Evolutionary conservation across 2,329 filamentous ascomycete species (phyloP), one percentile per base, ranked within the genome.

Genomic region (Stromatinia cepivora): DNA sequence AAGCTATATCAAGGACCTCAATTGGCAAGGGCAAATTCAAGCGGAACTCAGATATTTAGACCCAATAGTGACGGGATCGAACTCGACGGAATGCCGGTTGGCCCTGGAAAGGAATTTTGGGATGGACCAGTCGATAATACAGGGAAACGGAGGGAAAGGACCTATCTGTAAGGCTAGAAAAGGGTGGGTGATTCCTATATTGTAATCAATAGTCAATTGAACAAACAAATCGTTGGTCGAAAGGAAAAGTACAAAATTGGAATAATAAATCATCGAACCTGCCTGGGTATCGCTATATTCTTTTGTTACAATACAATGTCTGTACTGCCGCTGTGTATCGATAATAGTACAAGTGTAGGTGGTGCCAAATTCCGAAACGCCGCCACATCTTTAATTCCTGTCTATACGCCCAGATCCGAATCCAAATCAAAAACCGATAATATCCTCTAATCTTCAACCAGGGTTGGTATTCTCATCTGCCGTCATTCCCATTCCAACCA

Each of bases 401-500:
- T 65, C 67, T 67, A 67, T 73, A 58, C 72, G 72, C 73, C 71
- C 48, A 45, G 67, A 61, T 70, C 15, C 46, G 36, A 22, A 69
- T 53, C 36, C 59, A 65, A 65, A 56, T 34, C 22, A 64, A 34
- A 64, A 52, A 28, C n/a, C 46, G 31, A 39, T 48, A 56, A 22
- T 31, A 63, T 69, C 13, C 34, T 42, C 17, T 62, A 11, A 45
- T 66, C 39, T 71, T 69, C 54, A 70, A 70, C 58, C 64, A 45
- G 63, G 34, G 52, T 69, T 54, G 25, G 52, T 70, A 42, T 75
- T 75, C 31, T 70, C 76, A 39, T 77, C 76, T 11, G 73, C 78
- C 70, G 84, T 84, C 76, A 88, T 81, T 53, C 82, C 81, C 56
- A 67, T 64, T n/a, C 61, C 61, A 13, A 86, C 85, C 87, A 91